These are phyloP conservation scores for Sarcodon aspratus DNA, from an alignment of 768 basidiomycete species.

Conservation along the genomic window DNA sequence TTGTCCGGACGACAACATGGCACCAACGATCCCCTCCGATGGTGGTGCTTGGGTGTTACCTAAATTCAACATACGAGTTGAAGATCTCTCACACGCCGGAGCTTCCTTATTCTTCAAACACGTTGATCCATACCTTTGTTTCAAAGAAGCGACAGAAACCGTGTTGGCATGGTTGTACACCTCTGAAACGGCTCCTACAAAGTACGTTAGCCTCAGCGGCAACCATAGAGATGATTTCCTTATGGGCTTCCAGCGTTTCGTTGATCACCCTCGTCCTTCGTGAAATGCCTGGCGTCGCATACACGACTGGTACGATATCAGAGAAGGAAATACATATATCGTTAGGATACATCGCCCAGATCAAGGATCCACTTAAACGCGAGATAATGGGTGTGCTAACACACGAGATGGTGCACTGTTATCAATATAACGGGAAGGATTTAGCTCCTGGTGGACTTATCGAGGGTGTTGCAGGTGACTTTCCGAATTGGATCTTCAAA, in stretches of 20 bases:
- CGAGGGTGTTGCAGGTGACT: slow-evolving; percentile 69
- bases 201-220: slow-evolving; percentile 17
- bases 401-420: slow-evolving; percentile 76
- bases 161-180: slow-evolving; percentile 33
- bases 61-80: slow-evolving; percentile 39
- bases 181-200: slow-evolving; percentile 31
- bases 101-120: slow-evolving; percentile 41
- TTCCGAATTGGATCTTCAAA: neutral
- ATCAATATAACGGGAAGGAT: slow-evolving; percentile 51
- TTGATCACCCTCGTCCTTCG: slow-evolving; percentile 48
- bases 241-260: slow-evolving; percentile 28
- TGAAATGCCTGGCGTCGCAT: slow-evolving; percentile 50
- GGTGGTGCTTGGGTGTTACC: slow-evolving; percentile 42
- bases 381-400: slow-evolving; percentile 64
- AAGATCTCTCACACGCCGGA: slow-evolving; percentile 51
- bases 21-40: slow-evolving; percentile 8
- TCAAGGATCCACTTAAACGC: slow-evolving; percentile 29
- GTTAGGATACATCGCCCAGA: slow-evolving; percentile 45
- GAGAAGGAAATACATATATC: slow-evolving; percentile 73
- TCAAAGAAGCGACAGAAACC: slow-evolving; percentile 26
- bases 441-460: slow-evolving; percentile 61
- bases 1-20: no score
- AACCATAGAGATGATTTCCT: neutral
- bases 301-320: slow-evolving; percentile 42
- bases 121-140: slow-evolving; percentile 29